These are phyloP conservation scores for Clonostachys byssicola DNA, from an alignment of 2,329 filamentous ascomycete species.

Conservation along the genomic window DNA sequence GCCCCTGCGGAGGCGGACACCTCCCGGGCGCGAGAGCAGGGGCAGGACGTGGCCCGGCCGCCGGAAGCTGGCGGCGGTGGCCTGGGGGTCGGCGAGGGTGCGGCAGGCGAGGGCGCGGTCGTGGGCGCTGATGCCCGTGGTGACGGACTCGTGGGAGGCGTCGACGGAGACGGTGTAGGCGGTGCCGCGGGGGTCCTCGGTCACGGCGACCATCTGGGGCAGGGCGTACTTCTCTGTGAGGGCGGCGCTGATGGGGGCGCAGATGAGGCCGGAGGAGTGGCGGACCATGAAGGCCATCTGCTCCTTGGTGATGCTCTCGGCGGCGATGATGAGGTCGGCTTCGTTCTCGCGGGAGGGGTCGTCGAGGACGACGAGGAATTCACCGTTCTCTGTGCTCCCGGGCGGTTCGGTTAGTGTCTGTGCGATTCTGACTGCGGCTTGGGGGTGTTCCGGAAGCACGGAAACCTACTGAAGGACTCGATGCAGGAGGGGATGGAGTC, in stretches of 20 bases:
- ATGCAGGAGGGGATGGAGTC: constrained; percentile 63
- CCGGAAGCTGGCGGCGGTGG: constrained; percentile 60
- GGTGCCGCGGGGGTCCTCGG: constrained; percentile 82
- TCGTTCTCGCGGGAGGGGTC: constrained; percentile 92
- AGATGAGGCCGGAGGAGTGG: constrained; percentile 86
- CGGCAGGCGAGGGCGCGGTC: constrained; percentile 82
- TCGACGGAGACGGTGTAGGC: constrained; percentile 93
- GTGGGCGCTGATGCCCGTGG: constrained; percentile 86
- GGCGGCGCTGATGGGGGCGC: constrained; percentile 71
- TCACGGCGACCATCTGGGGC: constrained; percentile 77
- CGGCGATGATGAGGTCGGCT: constrained; percentile 95
- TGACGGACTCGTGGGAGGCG: constrained; percentile 65
- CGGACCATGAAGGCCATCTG: constrained; percentile 97
- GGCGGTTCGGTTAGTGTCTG: not conserved
- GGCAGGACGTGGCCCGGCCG: constrained; percentile 90
- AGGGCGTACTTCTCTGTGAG: constrained; percentile 70
- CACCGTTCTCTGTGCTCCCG: constrained; percentile 58
- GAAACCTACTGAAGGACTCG: constrained; percentile 56
- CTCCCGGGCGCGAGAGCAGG: constrained; percentile 72
- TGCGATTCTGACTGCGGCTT: no score
- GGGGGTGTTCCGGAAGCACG: not conserved
- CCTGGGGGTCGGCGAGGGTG: constrained; percentile 64
- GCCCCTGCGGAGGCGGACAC: constrained; percentile 73
- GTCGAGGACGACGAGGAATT: constrained; percentile 96
- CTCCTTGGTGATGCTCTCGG: constrained; percentile 73